Base-by-base conservation (phyloP, 768 basidiomycete genomes). In the Boletus reticuloceps region DNA sequence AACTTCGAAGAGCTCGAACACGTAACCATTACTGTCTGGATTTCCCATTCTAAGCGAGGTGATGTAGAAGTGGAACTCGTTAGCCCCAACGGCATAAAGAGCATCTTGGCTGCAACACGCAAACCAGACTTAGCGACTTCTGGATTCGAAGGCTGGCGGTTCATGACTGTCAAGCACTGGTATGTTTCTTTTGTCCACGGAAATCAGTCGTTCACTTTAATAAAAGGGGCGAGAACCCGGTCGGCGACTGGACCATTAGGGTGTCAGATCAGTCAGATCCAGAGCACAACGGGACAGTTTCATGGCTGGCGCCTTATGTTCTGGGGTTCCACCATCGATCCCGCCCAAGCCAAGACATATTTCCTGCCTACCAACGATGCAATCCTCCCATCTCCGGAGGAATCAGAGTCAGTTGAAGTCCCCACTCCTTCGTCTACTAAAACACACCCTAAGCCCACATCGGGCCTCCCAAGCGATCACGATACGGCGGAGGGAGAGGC, bases 131-230 rank as follows among this genome's bases (percentile, higher is more conserved):
- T 68, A 37, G 85, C 81, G 17, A 69, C 64, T 6, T 79, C 77
- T 10, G 96, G 97, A 10, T 96, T 81, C 69, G 83, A 83, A n/a
- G 95, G 92, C 1, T 99, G 97, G 97, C 87, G 81, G n/a, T 99
- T 99, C 69, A 98, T 98, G 94, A 84, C 85, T 32, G 82, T 98
- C 53, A 99, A 99, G 72, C 97, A 99, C 66, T 99, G 97, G 96
- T 95, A 54, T 22, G 71, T 51, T 51, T 10, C 32, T 38, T 54
- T 36, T 60, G 22, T 12, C 54, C 46, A 19, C 44, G n/a, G 55
- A 36, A 14, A 7, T 25, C 48, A 27, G 37, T 36, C 50, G 12
- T 54, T 72, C 38, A 74, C 55, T 29, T 1, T 39, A 20, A 49
- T 36, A 12, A 25, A 58, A 98, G 96, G 96, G 94, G 90, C 38